These are phyloP conservation scores for Orbilia blumenaviensis DNA, from an alignment of 2,329 filamentous ascomycete species.

Conservation along the genomic window DNA sequence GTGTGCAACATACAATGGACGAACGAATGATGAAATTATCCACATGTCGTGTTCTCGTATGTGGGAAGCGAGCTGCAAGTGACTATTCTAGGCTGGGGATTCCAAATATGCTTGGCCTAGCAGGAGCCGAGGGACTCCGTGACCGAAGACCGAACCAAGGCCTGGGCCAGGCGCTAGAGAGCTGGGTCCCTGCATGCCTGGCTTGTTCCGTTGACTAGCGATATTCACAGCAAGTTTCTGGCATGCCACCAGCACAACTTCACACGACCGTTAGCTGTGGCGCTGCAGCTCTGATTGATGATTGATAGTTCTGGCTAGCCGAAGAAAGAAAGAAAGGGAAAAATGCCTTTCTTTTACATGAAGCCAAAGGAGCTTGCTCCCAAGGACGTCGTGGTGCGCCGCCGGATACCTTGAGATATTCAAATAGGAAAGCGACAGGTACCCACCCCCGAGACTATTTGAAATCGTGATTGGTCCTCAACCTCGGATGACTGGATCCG, in stretches of 20 bases:
- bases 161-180: constrained; percentile 15
- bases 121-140: constrained; percentile 8
- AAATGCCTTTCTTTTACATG: background rate
- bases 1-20: background rate
- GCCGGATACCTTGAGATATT: background rate
- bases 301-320: background rate
- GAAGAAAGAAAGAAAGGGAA: background rate
- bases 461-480: constrained; percentile 25
- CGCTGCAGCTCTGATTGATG: background rate
- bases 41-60: constrained; percentile 1
- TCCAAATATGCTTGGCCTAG: constrained; percentile 14
- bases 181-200: constrained; percentile 22
- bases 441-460: constrained; percentile 8
- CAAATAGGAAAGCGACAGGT: constrained; percentile 12
- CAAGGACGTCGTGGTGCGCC: background rate
- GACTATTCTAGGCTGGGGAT: background rate
- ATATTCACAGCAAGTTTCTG: background rate
- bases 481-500: constrained; percentile 17
- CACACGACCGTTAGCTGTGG: background rate
- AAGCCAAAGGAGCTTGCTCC: background rate
- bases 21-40: background rate
- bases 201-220: constrained; percentile 3
- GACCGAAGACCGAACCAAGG: constrained; percentile 16
- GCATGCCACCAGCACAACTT: background rate
- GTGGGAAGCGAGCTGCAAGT: constrained; percentile 8